Evolutionary conservation across 345 rosid species (phyloP), one percentile per base, ranked within the genome.

Genomic region (Salix purpurea): DNA sequence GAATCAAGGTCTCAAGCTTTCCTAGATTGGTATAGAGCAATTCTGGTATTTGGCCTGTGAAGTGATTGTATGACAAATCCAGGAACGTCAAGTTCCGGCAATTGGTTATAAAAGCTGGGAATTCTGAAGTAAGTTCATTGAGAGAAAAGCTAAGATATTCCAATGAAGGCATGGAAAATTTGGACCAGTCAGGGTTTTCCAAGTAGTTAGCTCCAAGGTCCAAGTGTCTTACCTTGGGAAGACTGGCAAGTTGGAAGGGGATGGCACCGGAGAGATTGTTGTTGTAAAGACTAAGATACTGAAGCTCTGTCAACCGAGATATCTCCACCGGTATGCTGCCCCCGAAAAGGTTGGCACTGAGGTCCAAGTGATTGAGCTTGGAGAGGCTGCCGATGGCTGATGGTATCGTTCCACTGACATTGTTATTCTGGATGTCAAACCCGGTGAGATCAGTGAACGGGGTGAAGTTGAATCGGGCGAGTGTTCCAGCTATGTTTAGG

Each of bases 171-270:
- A 91, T 78, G 65, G 83, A 83, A 79, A 91, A 90, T 26, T 80
- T 74, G 1, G 93, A 87, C 92, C 89, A 87, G 16, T 88, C 87
- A 34, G 89, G 83, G 34, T 88, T 73, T 68, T 69, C 79, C 65
- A 91, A 81, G 77, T 65, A 87, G 76, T 91, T 91, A 9, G 58
- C 80, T 75, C 96, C 96, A 32, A 90, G 85, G 80, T 91, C 91
- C 28, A 82, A 72, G 83, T 75, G 69, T 81, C 83, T 7, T 77
- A 85, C 79, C 80, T 89, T 87, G 48, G 48, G 83, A 39, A 90
- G 96, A 39, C 74, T 74, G 82, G 85, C 77, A 5, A 91, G 42
- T 71, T 84, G 87, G 62, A 34, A 80, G 66, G 93, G 93, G 0
- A 89, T 65, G 15, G 70, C 65, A 23, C 90, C 89, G 16, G 75